Evolutionary conservation across 2,329 filamentous ascomycete genomes (phyloP).

Genomic region (Hypoxylon sp.): DNA sequence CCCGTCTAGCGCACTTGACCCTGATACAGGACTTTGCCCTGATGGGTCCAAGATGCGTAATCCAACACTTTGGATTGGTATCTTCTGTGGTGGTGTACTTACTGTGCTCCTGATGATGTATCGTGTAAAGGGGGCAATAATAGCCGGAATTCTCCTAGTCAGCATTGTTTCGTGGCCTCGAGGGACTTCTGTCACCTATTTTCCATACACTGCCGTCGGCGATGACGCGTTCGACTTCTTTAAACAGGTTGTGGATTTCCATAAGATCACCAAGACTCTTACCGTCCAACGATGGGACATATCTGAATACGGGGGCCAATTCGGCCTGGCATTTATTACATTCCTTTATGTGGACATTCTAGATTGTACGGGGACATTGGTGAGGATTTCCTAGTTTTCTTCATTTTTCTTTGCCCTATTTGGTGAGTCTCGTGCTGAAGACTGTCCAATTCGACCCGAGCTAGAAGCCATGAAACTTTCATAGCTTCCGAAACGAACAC

Average conservation of each 20-base stretch:
- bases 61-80: constrained; percentile 88
- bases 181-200: constrained; percentile 81
- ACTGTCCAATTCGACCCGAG: neutral
- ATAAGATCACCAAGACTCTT: constrained; percentile 78
- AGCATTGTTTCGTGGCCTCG: constrained; percentile 92
- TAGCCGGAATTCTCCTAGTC: constrained; percentile 85
- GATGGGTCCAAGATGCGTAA: constrained; percentile 81
- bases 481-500: neutral
- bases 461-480: neutral
- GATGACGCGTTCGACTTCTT: constrained; percentile 86
- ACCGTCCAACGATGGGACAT: constrained; percentile 83
- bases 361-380: constrained; percentile 82
- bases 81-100: constrained; percentile 86
- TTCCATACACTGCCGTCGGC: constrained; percentile 79
- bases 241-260: constrained; percentile 88
- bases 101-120: constrained; percentile 88
- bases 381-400: neutral
- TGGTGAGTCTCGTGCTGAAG: neutral
- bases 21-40: constrained; percentile 71
- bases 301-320: constrained; percentile 77
- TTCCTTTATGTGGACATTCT: constrained; percentile 94
- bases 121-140: constrained; percentile 88
- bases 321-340: constrained; percentile 86
- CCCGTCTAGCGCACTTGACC: constrained; percentile 59
- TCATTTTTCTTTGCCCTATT: neutral